Percentiles rank a stretch among this genome's conserved stretches.
Conservation (phyloP, 164 flowering plant species). For the Nymphaea thermarum region DNA sequence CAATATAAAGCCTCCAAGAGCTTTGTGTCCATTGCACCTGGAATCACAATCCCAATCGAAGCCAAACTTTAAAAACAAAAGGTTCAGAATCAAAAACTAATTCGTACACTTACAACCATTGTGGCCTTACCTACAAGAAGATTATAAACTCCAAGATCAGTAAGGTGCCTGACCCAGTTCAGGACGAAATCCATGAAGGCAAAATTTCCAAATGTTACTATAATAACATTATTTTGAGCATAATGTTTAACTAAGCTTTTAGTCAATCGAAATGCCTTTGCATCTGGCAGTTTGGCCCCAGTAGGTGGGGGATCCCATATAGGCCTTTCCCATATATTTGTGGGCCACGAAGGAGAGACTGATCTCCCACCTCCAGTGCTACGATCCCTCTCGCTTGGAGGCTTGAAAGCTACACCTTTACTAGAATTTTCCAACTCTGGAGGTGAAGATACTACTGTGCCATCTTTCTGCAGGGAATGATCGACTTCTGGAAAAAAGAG, state of each 20-base stretch:
- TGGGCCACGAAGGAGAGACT: slow-evolving; percentile 7
- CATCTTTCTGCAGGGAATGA: background rate
- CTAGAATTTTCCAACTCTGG: background rate
- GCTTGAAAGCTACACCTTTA: background rate
- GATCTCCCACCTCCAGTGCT: slow-evolving; percentile 1
- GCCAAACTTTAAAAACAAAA: background rate
- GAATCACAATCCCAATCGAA: slow-evolving; percentile 5
- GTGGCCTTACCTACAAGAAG: slow-evolving; percentile 64
- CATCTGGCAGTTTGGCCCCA: slow-evolving; percentile 61
- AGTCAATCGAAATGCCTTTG: slow-evolving; percentile 45
- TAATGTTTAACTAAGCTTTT: slow-evolving; percentile 55
- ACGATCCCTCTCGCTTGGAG: background rate
- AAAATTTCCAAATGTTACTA: slow-evolving; percentile 93
- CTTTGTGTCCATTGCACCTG: slow-evolving; percentile 96
- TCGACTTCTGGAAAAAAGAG: background rate
- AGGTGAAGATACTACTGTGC: background rate
- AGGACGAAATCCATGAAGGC: slow-evolving; percentile 96
- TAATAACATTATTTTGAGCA: slow-evolving; percentile 59
- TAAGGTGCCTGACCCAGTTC: slow-evolving; percentile 88
- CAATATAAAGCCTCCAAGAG: slow-evolving; percentile 85
- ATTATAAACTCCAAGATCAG: slow-evolving; percentile 68
- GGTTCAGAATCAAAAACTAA: background rate
- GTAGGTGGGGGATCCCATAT: slow-evolving; percentile 67
- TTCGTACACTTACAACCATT: background rate
- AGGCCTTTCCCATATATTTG: slow-evolving; percentile 19